Evolutionary conservation across 495 filamentous ascomycete genomes (phyloP).

Genomic region (Penicillium soppii): DNA sequence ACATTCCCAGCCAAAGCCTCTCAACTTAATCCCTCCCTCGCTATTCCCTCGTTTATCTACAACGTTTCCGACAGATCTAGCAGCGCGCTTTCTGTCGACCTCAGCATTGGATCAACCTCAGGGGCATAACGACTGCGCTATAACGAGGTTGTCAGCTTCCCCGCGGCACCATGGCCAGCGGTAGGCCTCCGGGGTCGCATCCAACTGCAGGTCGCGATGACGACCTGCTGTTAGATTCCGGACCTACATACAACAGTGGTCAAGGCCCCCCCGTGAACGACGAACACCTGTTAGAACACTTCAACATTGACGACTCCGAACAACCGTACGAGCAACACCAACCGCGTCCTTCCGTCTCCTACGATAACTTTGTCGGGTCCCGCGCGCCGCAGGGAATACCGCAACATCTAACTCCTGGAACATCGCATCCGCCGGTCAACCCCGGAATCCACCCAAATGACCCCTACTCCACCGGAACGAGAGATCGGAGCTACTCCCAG

Average conservation of each 20-base stretch:
- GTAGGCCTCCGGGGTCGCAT: conserved; percentile 63
- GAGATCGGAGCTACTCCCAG: conserved; percentile 70
- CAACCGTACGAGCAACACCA: conserved; percentile 45
- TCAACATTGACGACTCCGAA: conserved; percentile 65
- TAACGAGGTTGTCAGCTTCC: conserved; percentile 41
- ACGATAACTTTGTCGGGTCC: conserved; percentile 89
- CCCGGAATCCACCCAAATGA: conserved; percentile 31
- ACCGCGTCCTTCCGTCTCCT: conserved; percentile 82
- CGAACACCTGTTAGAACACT: conserved; percentile 69
- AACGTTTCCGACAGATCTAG: conserved; percentile 6
- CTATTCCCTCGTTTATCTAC: background rate
- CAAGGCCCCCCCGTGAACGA: conserved; percentile 72
- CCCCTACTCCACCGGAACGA: conserved; percentile 48
- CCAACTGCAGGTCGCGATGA: conserved; percentile 57
- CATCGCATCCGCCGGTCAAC: conserved; percentile 29
- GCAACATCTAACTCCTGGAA: conserved; percentile 23
- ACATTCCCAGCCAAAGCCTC: background rate
- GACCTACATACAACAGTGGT: conserved; percentile 69
- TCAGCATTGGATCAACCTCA: conserved; percentile 40
- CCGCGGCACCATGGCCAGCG: conserved; percentile 53
- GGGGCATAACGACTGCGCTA: conserved; percentile 30
- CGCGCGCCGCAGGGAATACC: conserved; percentile 45
- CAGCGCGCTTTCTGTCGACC: conserved; percentile 3
- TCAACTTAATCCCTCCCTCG: conserved; percentile 8
- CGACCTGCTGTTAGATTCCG: conserved; percentile 72